Conservation (phyloP, 116 monocot species). For the Iris pallida region DNA sequence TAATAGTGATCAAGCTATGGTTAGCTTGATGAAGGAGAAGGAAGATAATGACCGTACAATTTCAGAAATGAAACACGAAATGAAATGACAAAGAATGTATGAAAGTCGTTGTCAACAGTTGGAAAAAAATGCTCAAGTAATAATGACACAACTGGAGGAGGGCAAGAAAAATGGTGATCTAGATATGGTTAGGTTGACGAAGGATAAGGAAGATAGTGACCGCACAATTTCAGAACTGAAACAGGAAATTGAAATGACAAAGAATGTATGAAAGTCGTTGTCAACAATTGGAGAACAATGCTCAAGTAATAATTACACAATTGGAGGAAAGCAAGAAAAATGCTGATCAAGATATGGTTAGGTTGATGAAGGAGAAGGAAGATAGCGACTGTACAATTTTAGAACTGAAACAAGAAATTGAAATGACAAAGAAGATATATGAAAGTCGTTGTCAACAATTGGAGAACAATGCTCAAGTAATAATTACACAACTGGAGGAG, state of each 20-base stretch:
- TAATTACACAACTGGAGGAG: constrained; percentile 39
- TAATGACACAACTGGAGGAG: not conserved
- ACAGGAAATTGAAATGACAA: constrained; percentile 22
- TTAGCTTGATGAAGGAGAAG: constrained; percentile 51
- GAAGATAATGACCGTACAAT: constrained; percentile 51
- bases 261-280: constrained; percentile 15
- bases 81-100: constrained; percentile 33
- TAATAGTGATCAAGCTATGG: constrained; percentile 45
- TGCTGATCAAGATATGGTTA: constrained; percentile 49
- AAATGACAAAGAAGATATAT: constrained; percentile 36
- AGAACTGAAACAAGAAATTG: constrained; percentile 57
- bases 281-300: constrained; percentile 14
- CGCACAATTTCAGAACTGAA: constrained; percentile 15
- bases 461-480: constrained; percentile 25
- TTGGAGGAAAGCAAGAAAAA: constrained; percentile 47
- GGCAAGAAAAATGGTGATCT: not conserved
- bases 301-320: not conserved
- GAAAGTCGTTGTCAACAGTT: constrained; percentile 26
- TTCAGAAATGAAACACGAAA: constrained; percentile 51
- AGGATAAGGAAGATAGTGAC: constrained; percentile 9
- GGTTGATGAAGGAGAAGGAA: constrained; percentile 64
- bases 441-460: constrained; percentile 26
- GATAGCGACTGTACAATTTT: constrained; percentile 37
- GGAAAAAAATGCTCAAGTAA: no score
- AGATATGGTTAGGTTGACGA: not conserved